phyloP scores from a whole-genome alignment of 2,329 filamentous ascomycete genomes.

The Colletotrichum sidae region DNA sequence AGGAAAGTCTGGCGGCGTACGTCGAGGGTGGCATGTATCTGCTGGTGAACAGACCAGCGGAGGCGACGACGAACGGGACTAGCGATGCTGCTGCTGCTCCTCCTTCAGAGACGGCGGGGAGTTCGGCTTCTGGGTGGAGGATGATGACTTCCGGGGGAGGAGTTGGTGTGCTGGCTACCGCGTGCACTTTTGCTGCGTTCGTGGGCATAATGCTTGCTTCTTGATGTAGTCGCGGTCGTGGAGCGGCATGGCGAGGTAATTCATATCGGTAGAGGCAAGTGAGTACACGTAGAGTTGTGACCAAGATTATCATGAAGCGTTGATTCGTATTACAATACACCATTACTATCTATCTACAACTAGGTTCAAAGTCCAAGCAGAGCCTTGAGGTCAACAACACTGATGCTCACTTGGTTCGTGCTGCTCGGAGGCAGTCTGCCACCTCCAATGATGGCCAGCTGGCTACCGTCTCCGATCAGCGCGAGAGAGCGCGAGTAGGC shows the following conservation, averaged over 20 bases:
- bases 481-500: constrained; percentile 53
- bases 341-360: not conserved
- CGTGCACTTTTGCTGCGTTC: constrained; percentile 16
- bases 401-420: constrained; percentile 55
- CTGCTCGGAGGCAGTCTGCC: constrained; percentile 58
- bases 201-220: constrained; percentile 2
- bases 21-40: not conserved
- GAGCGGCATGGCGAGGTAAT: not conserved
- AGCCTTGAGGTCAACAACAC: constrained; percentile 46
- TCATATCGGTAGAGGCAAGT: not conserved
- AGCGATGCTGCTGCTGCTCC: not conserved
- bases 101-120: constrained; percentile 1
- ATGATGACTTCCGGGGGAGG: constrained; percentile 3
- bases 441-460: constrained; percentile 56
- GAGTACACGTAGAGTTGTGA: not conserved
- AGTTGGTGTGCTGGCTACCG: not conserved
- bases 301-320: not conserved
- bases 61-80: not conserved
- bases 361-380: constrained; percentile 24
- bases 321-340: not conserved
- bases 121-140: constrained; percentile 1
- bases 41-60: not conserved
- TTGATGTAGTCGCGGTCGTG: not conserved
- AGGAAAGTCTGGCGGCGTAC: not conserved
- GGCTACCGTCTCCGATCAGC: constrained; percentile 48